Evolutionary conservation across 2,329 filamentous ascomycete genomes (phyloP).

Genomic region (Penicillium sp.): DNA sequence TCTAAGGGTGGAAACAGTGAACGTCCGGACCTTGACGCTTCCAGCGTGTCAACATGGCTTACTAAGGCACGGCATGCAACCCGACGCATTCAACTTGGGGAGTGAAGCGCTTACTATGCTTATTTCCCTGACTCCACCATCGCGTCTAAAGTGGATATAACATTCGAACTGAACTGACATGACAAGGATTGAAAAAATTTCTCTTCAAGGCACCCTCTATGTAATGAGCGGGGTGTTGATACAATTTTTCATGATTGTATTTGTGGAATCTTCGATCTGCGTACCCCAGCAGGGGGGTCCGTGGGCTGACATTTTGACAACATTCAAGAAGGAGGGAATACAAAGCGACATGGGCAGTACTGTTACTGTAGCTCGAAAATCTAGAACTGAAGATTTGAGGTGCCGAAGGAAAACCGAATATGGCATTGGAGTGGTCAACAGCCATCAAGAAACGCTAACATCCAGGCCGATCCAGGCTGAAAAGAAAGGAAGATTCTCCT

Average conservation of each 20-base stretch:
- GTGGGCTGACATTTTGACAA: not conserved
- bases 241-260: not conserved
- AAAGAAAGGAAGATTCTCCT: not conserved
- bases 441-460: constrained; percentile 1
- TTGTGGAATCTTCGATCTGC: not conserved
- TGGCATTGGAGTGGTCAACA: constrained; percentile 1
- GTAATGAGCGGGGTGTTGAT: not conserved
- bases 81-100: not conserved
- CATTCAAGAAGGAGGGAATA: not conserved
- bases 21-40: not conserved
- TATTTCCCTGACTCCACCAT: not conserved
- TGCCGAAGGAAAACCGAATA: not conserved
- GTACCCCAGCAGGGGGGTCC: not conserved
- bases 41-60: constrained; percentile 15
- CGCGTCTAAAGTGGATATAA: not conserved
- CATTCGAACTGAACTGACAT: not conserved
- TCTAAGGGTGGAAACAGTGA: not conserved
- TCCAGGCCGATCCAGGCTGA: constrained; percentile 1
- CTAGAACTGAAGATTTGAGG: not conserved
- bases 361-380: not conserved
- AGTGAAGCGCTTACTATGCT: not conserved
- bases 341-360: not conserved
- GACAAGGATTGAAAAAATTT: not conserved
- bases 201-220: not conserved
- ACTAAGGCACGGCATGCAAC: constrained; percentile 8